Evolutionary conservation across 805 yeast genomes (phyloP), one percentile per base, ranked within the genome.

Genomic region (Ogataea haglerorum): DNA sequence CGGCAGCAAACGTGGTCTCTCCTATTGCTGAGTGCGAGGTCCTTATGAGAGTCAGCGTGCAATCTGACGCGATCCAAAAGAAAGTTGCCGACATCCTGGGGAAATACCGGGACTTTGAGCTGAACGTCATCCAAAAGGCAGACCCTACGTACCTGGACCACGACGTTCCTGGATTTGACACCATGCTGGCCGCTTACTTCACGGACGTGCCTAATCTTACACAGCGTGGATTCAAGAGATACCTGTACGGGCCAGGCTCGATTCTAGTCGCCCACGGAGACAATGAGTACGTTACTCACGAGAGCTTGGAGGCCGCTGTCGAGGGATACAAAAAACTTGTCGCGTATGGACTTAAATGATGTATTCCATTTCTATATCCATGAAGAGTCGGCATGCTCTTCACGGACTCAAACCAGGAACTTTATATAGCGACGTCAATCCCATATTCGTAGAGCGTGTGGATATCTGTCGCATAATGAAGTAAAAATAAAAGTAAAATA

Each of bases 181-280:
- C 67, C 2, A 49, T 52, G 36, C 49, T 60, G 30, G 64, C 65
- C 2, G 46, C 64, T 3, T 64, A 61, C 35, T 52, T 57, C 10
- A 64, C 68, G 2, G 82, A 76, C 50, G 64, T 76, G 35, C 79
- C 80, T 10, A 65, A 70, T 38, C 47, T 76, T 32, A 39, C 49
- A 4, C 49, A 51, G 6, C 37, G 50, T 14, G 63, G 63, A 6
- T 67, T 65, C 47, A 67, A 64, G 41, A 64, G 76, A 50, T 80
- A 76, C 51, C 60, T 81, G 7, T 81, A 78, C 49, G 88, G 87
- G 0, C 85, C 87, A 3, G 88, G 88, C 2, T 61, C 79, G 2
- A 79, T 80, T 35, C 66, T 63, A 24, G 78, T 75, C 27, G 85
- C 85, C 0, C 85, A 80, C 51, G 70, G 77, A 6, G 79, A 70